A percentile compares a stretch with the other conserved stretches of the same genome.
phyloP scores from a whole-genome alignment of 2,329 filamentous ascomycete species.

The Periconia sp. region DNA sequence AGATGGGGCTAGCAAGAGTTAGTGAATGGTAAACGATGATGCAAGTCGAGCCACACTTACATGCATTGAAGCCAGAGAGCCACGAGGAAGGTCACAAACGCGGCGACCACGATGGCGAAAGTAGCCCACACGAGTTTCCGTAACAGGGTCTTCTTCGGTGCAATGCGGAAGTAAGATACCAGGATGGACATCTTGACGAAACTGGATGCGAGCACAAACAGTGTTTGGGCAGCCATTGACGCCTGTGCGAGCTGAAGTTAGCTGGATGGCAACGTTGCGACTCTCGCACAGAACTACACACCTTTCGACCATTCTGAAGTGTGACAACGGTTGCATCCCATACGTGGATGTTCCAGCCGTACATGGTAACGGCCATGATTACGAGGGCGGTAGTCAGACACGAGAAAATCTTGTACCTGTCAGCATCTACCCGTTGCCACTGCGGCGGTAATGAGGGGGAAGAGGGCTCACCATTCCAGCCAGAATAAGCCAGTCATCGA shows the following conservation, averaged over 20 bases:
- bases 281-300: constrained; percentile 14
- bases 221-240: constrained; percentile 41
- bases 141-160: constrained; percentile 42
- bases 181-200: constrained; percentile 43
- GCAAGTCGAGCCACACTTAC: constrained; percentile 20
- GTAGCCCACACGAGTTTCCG: constrained; percentile 41
- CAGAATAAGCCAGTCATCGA: constrained; percentile 44
- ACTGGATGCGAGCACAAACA: constrained; percentile 43
- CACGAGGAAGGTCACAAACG: constrained; percentile 39
- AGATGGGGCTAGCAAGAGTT: constrained; percentile 43
- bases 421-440: constrained; percentile 16
- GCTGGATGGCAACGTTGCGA: not conserved
- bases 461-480: constrained; percentile 32
- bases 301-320: constrained; percentile 38
- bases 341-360: constrained; percentile 43
- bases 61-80: constrained; percentile 44
- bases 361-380: constrained; percentile 39
- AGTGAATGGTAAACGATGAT: constrained; percentile 9
- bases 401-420: constrained; percentile 32
- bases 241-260: constrained; percentile 22
- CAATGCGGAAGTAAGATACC: constrained; percentile 43
- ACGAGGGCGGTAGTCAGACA: constrained; percentile 36
- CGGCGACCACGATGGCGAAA: constrained; percentile 37
- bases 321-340: constrained; percentile 36
- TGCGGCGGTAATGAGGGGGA: not conserved